phyloP scores from a whole-genome alignment of 129 eudicot genomes.

The Chrysanthemum makinoi region DNA sequence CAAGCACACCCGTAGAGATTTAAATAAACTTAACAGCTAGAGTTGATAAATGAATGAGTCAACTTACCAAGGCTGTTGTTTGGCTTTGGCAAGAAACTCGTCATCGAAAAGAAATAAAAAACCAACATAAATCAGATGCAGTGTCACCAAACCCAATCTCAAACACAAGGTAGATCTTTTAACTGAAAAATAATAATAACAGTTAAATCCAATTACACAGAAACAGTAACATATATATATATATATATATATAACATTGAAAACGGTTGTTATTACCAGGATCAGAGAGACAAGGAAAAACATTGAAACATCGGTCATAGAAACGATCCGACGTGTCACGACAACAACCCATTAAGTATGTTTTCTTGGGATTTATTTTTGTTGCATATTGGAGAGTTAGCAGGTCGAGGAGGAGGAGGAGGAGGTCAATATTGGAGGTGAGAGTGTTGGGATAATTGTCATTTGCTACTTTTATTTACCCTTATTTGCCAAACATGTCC shows the following conservation, averaged over 20 bases:
- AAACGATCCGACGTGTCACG: conserved; percentile 51
- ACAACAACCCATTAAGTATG: conserved; percentile 42
- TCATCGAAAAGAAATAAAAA: conserved; percentile 45
- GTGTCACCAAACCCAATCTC: conserved; percentile 65
- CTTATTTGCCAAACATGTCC: too few relatives aligned
- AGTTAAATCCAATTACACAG: background rate
- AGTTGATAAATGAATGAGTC: too few relatives aligned
- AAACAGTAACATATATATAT: background rate
- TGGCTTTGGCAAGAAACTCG: conserved; percentile 43
- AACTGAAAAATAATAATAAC: conserved; percentile 34
- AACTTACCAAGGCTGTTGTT: conserved; percentile 59
- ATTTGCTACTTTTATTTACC: too few relatives aligned
- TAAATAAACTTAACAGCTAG: too few relatives aligned
- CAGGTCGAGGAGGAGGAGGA: too few relatives aligned
- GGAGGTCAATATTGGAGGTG: too few relatives aligned
- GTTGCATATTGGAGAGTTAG: too few relatives aligned
- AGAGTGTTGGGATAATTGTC: too few relatives aligned
- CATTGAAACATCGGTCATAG: conserved; percentile 54
- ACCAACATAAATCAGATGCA: conserved; percentile 62
- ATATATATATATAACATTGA: background rate
- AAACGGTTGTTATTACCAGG: conserved; percentile 49
- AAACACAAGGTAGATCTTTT: conserved; percentile 73
- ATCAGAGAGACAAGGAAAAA: conserved; percentile 82
- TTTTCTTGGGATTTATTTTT: background rate
- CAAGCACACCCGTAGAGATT: too few relatives aligned